Base-by-base conservation (phyloP, 2,329 filamentous ascomycete species). In the Stemphylium vesicarium region DNA sequence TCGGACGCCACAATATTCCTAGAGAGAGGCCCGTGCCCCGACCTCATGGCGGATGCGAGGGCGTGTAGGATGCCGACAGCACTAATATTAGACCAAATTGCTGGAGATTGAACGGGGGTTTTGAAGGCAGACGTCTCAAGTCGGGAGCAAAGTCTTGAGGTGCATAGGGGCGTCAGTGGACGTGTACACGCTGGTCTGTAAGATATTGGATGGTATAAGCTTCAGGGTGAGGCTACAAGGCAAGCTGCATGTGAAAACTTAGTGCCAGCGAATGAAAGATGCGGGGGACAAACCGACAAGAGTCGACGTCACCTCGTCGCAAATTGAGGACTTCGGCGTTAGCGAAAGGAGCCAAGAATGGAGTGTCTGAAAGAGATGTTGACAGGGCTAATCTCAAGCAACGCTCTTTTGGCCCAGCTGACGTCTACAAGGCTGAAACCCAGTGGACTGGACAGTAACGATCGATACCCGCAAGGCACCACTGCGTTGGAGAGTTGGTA, bases 61-160 rank as follows among this genome's bases (percentile, higher is more conserved):
- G 29, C 26, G 40, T 24, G 10, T 32, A 13, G 31, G 22, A 24
- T 44, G 4, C 40, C 46, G 36, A 36, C 12, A 29, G 20, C 29
- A 29, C 46, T 50, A 50, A 41, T 10, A 26, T n/a, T 41, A 50
- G 40, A 32, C 46, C 45, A 50, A 43, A 42, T 38, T n/a, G 31
- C 29, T 24, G 47, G 43, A 38, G 42, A 37, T 45, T 12, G 24
- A 32, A 20, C 20, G 33, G 36, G 15, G 45, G 22, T 8, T 8
- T 18, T 36, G n/a, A 20, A 29, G 31, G 36, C 22, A 43, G 33
- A 13, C 33, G 38, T 42, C 26, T 53, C 38, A 39, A 31, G 7
- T 29, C 18, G 20, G 46, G 26, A 22, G 16, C 22, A 26, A 20
- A 18, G 33, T 44, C 12, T 20, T 20, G n/a, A 36, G 40, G 37